Evolutionary conservation across 1,284 basidiomycete species (phyloP), one percentile per base, ranked within the genome.

Genomic region (Malassezia arunalokei): DNA sequence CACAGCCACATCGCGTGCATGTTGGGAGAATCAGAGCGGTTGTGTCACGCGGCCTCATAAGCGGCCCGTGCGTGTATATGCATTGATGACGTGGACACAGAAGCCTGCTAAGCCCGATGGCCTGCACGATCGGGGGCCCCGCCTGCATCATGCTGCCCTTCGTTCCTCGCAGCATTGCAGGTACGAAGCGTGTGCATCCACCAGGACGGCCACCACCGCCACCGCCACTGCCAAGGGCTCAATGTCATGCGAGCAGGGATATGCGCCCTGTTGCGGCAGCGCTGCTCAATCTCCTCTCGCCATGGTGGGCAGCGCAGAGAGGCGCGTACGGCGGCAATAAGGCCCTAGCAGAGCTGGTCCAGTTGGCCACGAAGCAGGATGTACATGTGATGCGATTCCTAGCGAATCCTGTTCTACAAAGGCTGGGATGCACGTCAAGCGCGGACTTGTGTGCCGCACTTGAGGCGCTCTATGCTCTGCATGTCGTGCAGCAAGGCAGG

Each of bases 131-230:
- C 17, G 30, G 44, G 14, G 2, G 20, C 31, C 35, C 8, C 8
- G n/a, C 43, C 44, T 38, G n/a, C 7, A 14, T n/a, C 37, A 53
- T 48, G 51, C 42, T 31, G 47, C 43, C 43, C 7, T 51, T 55
- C 11, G 43, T 55, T 20, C 53, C 53, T 17, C 53, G 53, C 32
- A 55, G 53, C 44, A 47, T 55, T 29, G 47, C 53, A 8, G 53
- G 53, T 24, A 55, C 47, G 17, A 50, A 46, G 39, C 47, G 53
- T 27, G 38, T 28, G 29, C 42, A 49, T 24, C 47, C 53, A n/a
- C 39, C 15, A 27, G 33, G 50, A 17, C 17, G n/a, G 8, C 29
- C 38, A 6, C 17, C 41, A 40, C 51, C 14, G 11, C 24, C 14
- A 32, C 41, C 17, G 7, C 39, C 39, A 3, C 39, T 3, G 9